Conservation (phyloP, 1,139 yeast genomes). For the Suhomyces taliae region DNA sequence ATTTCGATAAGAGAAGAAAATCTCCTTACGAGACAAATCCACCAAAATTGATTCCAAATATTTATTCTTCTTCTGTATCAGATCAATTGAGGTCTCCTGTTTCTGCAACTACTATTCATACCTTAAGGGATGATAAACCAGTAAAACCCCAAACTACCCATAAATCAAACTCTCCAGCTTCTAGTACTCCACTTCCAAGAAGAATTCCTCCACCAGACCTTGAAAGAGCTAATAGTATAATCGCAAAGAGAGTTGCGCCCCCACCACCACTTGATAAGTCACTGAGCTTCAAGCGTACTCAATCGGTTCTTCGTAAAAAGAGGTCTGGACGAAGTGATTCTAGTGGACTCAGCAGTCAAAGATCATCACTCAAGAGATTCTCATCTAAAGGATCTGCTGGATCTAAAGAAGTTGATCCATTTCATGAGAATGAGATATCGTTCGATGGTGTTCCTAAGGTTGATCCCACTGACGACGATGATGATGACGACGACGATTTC, state of each 20-base stretch:
- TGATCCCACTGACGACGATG: slow-evolving; percentile 9
- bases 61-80: slow-evolving; percentile 42
- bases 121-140: slow-evolving; percentile 29
- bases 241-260: slow-evolving; percentile 73
- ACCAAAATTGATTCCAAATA: slow-evolving; percentile 45
- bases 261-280: slow-evolving; percentile 53
- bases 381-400: slow-evolving; percentile 17
- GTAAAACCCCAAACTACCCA: background rate
- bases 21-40: slow-evolving; percentile 63
- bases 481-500: slow-evolving; percentile 13
- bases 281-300: slow-evolving; percentile 14
- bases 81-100: slow-evolving; percentile 37
- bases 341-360: background rate
- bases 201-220: background rate
- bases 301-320: slow-evolving; percentile 10
- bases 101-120: slow-evolving; percentile 38
- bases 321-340: slow-evolving; percentile 3
- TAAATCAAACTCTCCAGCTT: background rate
- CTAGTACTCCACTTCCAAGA: background rate
- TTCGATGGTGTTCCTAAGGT: slow-evolving; percentile 74
- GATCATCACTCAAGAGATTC: slow-evolving; percentile 3
- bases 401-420: slow-evolving; percentile 42
- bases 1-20: slow-evolving; percentile 76
- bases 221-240: slow-evolving; percentile 30
- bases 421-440: slow-evolving; percentile 64